phyloP scores from a whole-genome alignment of 148 eudicot genomes.

The Dianthus caryophyllus region DNA sequence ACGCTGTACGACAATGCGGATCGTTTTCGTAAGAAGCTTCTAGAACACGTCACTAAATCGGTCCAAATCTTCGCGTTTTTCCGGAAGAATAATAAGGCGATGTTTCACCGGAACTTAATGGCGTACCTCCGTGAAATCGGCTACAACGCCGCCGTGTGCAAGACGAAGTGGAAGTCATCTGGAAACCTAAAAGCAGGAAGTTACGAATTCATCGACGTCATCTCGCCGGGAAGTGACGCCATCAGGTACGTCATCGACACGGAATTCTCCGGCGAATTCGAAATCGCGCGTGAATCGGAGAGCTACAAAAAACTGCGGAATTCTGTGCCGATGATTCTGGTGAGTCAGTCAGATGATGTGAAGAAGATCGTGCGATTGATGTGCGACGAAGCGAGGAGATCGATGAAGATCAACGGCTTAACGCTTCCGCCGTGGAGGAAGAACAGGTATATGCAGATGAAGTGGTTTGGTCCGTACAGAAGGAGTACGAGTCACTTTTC shows the following conservation, averaged over 20 bases:
- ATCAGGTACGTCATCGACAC: conserved; percentile 56
- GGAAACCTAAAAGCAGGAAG: conserved; percentile 54
- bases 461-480: conserved; percentile 79
- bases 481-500: conserved; percentile 37
- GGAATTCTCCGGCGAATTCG: conserved; percentile 57
- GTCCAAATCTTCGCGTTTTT: conserved; percentile 30
- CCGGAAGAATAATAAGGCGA: conserved; percentile 22
- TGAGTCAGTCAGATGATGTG: conserved; percentile 44
- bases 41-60: conserved; percentile 36
- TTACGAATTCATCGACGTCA: conserved; percentile 77
- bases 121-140: conserved; percentile 53
- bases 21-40: conserved; percentile 32
- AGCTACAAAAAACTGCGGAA: conserved; percentile 28
- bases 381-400: conserved; percentile 57
- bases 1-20: conserved; percentile 31
- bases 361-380: conserved; percentile 46
- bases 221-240: conserved; percentile 12
- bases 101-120: conserved; percentile 53
- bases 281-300: conserved; percentile 57
- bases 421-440: conserved; percentile 84
- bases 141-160: conserved; percentile 74
- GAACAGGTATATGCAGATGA: conserved; percentile 73
- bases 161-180: conserved; percentile 55
- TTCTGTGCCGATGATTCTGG: conserved; percentile 50
- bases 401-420: conserved; percentile 60